Conservation (phyloP, 805 yeast genomes). For the Saccharomycopsis javanensis region DNA sequence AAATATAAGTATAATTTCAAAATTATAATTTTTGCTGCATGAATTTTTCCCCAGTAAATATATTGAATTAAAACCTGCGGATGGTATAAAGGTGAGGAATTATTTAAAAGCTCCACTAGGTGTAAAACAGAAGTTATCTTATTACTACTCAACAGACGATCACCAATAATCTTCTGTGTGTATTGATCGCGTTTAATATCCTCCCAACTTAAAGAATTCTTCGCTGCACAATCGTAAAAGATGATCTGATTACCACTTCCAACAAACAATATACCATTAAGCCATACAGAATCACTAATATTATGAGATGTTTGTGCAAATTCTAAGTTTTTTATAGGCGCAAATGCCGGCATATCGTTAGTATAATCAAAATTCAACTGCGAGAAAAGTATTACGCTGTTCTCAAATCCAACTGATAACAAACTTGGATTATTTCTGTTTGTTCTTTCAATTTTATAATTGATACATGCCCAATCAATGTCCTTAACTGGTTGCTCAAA, state of each 20-base stretch:
- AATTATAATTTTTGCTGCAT: conserved; percentile 48
- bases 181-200: conserved; percentile 32
- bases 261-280: conserved; percentile 66
- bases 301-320: conserved; percentile 66
- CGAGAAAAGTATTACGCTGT: conserved; percentile 57
- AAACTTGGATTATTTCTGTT: conserved; percentile 57
- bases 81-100: conserved; percentile 83
- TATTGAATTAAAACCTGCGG: conserved; percentile 80
- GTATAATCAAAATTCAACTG: conserved; percentile 87
- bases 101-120: conserved; percentile 69
- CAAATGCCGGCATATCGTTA: conserved; percentile 65
- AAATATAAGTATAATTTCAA: conserved; percentile 42
- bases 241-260: conserved; percentile 89
- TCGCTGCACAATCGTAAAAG: conserved; percentile 50
- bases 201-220: conserved; percentile 36
- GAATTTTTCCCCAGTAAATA: conserved; percentile 50
- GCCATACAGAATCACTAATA: conserved; percentile 87
- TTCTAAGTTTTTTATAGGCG: conserved; percentile 64
- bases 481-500: conserved; percentile 47
- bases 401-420: conserved; percentile 67
- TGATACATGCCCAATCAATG: conserved; percentile 72
- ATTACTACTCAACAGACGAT: conserved; percentile 29
- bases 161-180: conserved; percentile 46
- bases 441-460: conserved; percentile 1
- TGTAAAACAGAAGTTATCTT: conserved; percentile 39